Evolutionary conservation across 2,329 filamentous ascomycete species (phyloP).

Genomic region (Penicillium concentricum): DNA sequence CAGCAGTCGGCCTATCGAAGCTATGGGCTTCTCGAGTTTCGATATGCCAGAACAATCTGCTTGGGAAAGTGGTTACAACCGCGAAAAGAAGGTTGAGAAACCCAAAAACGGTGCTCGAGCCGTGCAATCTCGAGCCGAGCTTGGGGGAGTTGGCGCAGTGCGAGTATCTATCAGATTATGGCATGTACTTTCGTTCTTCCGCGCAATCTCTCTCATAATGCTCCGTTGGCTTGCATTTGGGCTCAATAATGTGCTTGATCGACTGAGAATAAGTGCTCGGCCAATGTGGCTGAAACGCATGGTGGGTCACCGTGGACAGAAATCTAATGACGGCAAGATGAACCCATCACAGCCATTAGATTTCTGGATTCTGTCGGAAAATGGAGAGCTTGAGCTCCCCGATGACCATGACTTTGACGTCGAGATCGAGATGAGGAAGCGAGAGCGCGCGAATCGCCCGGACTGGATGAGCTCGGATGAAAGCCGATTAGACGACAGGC

Average conservation of each 20-base stretch:
- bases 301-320: slow-evolving; percentile 29
- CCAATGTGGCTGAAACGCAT: slow-evolving; percentile 61
- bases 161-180: slow-evolving; percentile 76
- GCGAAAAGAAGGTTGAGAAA: slow-evolving; percentile 47
- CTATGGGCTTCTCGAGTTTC: slow-evolving; percentile 35
- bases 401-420: slow-evolving; percentile 70
- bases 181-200: slow-evolving; percentile 71
- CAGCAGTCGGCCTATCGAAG: slow-evolving; percentile 28
- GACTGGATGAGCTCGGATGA: slow-evolving; percentile 55
- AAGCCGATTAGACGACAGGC: slow-evolving; percentile 65
- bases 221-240: slow-evolving; percentile 59
- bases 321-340: slow-evolving; percentile 11
- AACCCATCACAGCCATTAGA: slow-evolving; percentile 38
- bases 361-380: slow-evolving; percentile 55
- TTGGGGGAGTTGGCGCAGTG: slow-evolving; percentile 71
- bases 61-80: slow-evolving; percentile 49
- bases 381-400: slow-evolving; percentile 57
- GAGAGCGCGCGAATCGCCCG: slow-evolving; percentile 49
- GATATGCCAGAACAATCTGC: slow-evolving; percentile 33
- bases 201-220: slow-evolving; percentile 68
- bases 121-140: slow-evolving; percentile 36
- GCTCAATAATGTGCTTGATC: slow-evolving; percentile 54
- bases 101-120: slow-evolving; percentile 34
- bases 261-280: slow-evolving; percentile 59
- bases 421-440: slow-evolving; percentile 71